Percentiles rank a stretch among this genome's conserved stretches.
phyloP scores from a whole-genome alignment of 1,139 yeast species.

The Magnusiomyces tetraspermus region DNA sequence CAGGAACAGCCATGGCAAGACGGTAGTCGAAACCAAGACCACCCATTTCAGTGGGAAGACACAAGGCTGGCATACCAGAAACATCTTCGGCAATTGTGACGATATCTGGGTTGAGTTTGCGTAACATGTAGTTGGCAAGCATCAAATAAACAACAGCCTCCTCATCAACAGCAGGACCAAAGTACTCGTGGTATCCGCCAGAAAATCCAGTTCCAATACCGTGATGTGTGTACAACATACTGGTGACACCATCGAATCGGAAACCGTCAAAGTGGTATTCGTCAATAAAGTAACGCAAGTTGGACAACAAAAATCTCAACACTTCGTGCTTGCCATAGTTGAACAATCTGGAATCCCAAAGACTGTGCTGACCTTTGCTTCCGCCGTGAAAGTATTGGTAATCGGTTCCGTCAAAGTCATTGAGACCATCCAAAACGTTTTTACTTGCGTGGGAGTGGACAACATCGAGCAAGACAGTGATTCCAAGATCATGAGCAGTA shows the following conservation, averaged over 20 bases:
- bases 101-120: slow-evolving; percentile 45
- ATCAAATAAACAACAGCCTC: slow-evolving; percentile 82
- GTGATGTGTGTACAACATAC: slow-evolving; percentile 86
- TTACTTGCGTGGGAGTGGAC: slow-evolving; percentile 96
- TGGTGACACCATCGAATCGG: slow-evolving; percentile 93
- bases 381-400: slow-evolving; percentile 91
- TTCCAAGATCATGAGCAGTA: slow-evolving; percentile 82
- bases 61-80: slow-evolving; percentile 92
- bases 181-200: slow-evolving; percentile 88
- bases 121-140: slow-evolving; percentile 73
- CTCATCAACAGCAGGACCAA: slow-evolving; percentile 71
- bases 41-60: slow-evolving; percentile 62
- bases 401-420: slow-evolving; percentile 91
- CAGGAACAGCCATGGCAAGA: slow-evolving; percentile 95
- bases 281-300: slow-evolving; percentile 74
- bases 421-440: slow-evolving; percentile 87
- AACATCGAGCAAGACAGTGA: slow-evolving; percentile 77
- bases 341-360: slow-evolving; percentile 93
- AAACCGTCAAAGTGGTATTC: slow-evolving; percentile 88
- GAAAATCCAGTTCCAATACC: slow-evolving; percentile 84
- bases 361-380: slow-evolving; percentile 70
- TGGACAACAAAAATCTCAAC: slow-evolving; percentile 75
- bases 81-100: slow-evolving; percentile 94
- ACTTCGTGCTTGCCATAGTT: slow-evolving; percentile 90
- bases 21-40: slow-evolving; percentile 93